Conservation (phyloP, 805 yeast species). For the Hyphopichia homilentoma region DNA sequence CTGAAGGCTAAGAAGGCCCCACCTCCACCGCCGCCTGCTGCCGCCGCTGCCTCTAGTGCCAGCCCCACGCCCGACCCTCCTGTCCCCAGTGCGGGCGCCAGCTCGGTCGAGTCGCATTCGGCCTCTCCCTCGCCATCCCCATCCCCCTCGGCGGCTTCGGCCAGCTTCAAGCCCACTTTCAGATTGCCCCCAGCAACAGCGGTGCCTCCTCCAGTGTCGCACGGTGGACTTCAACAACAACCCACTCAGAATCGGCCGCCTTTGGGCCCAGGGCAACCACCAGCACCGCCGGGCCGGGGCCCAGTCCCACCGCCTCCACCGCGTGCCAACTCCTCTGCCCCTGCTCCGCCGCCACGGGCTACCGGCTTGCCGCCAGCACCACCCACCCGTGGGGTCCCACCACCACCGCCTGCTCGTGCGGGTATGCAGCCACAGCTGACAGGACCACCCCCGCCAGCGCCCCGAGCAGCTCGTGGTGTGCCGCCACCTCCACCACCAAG, state of each 20-base stretch:
- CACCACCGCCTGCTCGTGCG: slow-evolving; percentile 30
- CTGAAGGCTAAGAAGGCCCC: slow-evolving; percentile 30
- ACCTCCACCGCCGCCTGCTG: slow-evolving; percentile 35
- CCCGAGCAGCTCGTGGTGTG: too few species aligned
- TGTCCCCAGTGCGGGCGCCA: slow-evolving; percentile 8
- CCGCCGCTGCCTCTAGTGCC: slow-evolving; percentile 11
- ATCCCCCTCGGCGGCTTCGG: slow-evolving; percentile 7
- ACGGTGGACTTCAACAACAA: slow-evolving; percentile 2
- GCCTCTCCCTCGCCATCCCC: slow-evolving; percentile 8
- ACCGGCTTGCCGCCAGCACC: slow-evolving; percentile 22
- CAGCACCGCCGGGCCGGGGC: slow-evolving; percentile 11
- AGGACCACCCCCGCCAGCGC: slow-evolving; percentile 9
- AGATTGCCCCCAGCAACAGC: slow-evolving; percentile 36
- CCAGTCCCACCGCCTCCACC: slow-evolving; percentile 18
- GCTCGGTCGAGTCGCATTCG: slow-evolving; percentile 5
- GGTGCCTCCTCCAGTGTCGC: slow-evolving; percentile 24
- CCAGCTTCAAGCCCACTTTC: slow-evolving; percentile 20
- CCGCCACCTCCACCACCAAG: too few species aligned
- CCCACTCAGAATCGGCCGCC: neutral
- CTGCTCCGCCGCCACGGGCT: slow-evolving; percentile 15
- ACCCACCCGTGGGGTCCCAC: slow-evolving; percentile 19
- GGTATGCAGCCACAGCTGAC: slow-evolving; percentile 16
- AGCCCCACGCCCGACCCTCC: slow-evolving; percentile 9
- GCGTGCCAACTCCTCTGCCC: slow-evolving; percentile 12
- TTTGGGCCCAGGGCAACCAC: slow-evolving; percentile 4